Conservation (phyloP, 352 stramenopile species). For the Phytopythium ostracodes region DNA sequence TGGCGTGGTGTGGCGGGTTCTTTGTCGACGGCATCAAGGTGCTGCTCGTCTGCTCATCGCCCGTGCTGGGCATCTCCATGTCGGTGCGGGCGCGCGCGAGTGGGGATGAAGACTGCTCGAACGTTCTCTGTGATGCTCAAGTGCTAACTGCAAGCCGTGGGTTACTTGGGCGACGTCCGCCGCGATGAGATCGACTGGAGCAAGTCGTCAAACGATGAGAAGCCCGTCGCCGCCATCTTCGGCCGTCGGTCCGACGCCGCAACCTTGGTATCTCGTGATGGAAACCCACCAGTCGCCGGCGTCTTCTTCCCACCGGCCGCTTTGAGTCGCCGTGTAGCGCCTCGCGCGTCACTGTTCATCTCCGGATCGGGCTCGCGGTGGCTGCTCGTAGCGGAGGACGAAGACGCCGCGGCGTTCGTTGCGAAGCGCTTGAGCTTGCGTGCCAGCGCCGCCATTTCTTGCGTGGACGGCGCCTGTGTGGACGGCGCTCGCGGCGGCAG, state of each 20-base stretch:
- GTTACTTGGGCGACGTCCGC: neutral
- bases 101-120: too few species aligned
- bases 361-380: conserved; percentile 23
- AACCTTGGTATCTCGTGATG: neutral
- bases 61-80: neutral
- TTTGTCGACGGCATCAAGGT: too few species aligned
- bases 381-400: conserved; percentile 10
- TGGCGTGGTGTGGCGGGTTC: neutral
- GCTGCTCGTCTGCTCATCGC: neutral
- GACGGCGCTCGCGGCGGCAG: conserved; percentile 11
- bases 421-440: conserved; percentile 29
- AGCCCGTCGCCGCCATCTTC: neutral
- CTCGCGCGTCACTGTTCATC: conserved; percentile 8
- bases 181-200: conserved; percentile 7
- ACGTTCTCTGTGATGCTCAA: too few species aligned
- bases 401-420: conserved; percentile 5
- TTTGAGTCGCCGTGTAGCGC: neutral
- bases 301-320: neutral
- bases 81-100: too few species aligned
- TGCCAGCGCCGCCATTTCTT: conserved; percentile 33
- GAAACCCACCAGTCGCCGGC: neutral
- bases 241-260: neutral
- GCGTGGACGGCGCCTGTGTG: conserved; percentile 23
- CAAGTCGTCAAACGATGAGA: conserved; percentile 25
- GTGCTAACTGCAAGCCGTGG: neutral